Evolutionary conservation across 164 flowering plant species (phyloP), one percentile per base, ranked within the genome.

Genomic region (Magnolia officinalis): DNA sequence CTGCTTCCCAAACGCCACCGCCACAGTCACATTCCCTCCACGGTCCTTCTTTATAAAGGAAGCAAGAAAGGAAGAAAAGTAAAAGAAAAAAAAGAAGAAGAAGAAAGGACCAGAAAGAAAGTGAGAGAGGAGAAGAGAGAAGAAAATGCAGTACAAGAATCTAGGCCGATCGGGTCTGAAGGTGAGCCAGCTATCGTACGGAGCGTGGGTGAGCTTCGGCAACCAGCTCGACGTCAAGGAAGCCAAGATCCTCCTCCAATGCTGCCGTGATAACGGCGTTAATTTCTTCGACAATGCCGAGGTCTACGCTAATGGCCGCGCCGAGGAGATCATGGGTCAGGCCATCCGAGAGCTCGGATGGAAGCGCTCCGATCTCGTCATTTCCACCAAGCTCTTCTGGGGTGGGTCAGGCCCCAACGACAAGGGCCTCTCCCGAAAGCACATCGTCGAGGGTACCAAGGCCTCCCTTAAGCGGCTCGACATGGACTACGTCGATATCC

Each of bases 261-360:
- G 96, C 83, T 92, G 98, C 90, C 82, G 96, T 1, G 99, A 96
- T 79, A 77, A 90, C 73, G 99, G 98, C 76, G 99, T 96, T 71
- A 96, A 96, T 80, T 96, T 96, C 94, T 96, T 96, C 88, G 99
- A 96, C 87, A 96, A 94, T 81, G 99, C 99, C 75, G 98, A 96
- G 85, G 98, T 96, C 69, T 96, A 96, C 81, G 98, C 98, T 81
- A 96, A 96, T 71, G 98, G 99, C 74, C 87, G 98, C 1, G 99
- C 98, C n/a, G 98, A 94, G 84, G 99, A 96, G 84, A 96, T 96
- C 88, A 94, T 96, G 98, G 99, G 99, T 1, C 98, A 96, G 78
- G 98, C 98, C 18, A 88, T 96, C 21, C 86, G 97, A 1, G 98
- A 96, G 84, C 93, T 96, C 8, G 98, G 99, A 0, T 96, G 99